A percentile compares a stretch with the other conserved stretches of the same genome.
Conservation (phyloP, 805 yeast genomes). For the Candida maltosa region DNA sequence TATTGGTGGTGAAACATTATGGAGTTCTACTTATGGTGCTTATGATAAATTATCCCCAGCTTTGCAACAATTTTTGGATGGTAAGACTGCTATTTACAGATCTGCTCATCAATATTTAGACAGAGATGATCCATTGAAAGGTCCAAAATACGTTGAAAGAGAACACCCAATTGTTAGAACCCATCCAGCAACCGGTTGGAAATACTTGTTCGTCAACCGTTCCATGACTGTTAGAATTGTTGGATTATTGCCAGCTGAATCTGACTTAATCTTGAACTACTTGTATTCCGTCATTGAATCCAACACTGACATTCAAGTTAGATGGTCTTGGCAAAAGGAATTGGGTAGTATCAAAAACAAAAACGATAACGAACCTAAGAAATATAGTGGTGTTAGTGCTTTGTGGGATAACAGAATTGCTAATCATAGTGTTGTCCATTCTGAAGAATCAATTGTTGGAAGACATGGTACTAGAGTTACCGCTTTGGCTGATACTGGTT, state of each 20-base stretch:
- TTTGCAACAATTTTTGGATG: constrained; percentile 49
- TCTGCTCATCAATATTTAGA: constrained; percentile 43
- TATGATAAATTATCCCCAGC: constrained; percentile 54
- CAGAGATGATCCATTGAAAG: constrained; percentile 43
- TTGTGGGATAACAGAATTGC: constrained; percentile 60
- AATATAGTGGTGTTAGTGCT: constrained; percentile 48
- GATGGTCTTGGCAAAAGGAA: constrained; percentile 43
- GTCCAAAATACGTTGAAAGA: constrained; percentile 48
- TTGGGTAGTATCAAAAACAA: constrained; percentile 6
- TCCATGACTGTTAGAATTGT: constrained; percentile 48
- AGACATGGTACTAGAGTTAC: constrained; percentile 52
- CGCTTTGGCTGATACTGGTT: constrained; percentile 52
- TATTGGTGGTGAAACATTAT: constrained; percentile 56
- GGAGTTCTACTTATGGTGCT: constrained; percentile 58
- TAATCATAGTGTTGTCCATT: constrained; percentile 52
- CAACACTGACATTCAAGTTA: constrained; percentile 53
- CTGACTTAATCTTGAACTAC: constrained; percentile 44
- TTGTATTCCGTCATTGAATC: constrained; percentile 45
- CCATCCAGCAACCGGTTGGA: constrained; percentile 65
- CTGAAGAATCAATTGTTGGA: constrained; percentile 42
- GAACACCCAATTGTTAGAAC: constrained; percentile 62
- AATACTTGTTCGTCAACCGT: constrained; percentile 53
- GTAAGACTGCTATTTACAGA: constrained; percentile 42
- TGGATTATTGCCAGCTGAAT: constrained; percentile 51
- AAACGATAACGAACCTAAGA: constrained; percentile 20